Conservation (phyloP, 108 stramenopile species). For the Cafeteria roenbergensis region DNA sequence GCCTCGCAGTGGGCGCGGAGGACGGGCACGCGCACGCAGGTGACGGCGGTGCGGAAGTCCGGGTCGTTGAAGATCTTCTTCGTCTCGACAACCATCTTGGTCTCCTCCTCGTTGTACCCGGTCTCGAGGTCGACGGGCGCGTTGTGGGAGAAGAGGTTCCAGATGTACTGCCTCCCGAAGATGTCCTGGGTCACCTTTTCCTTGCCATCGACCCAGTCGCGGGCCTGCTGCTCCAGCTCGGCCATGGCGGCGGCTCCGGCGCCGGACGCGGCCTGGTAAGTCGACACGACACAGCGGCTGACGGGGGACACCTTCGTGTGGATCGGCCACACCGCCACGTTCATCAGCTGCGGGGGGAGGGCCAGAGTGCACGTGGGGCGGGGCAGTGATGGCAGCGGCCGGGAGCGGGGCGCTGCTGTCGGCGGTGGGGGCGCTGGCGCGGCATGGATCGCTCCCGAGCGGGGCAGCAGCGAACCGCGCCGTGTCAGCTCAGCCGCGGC, state of each 20-base stretch:
- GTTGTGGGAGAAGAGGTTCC: slow-evolving; percentile 32
- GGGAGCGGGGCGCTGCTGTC: too few species aligned
- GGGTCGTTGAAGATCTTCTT: slow-evolving; percentile 26
- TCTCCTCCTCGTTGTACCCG: slow-evolving; percentile 38
- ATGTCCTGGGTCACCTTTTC: slow-evolving; percentile 12
- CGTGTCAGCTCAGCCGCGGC: too few species aligned
- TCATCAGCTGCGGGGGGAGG: too few species aligned
- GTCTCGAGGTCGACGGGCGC: slow-evolving; percentile 18
- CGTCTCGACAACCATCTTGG: slow-evolving; percentile 30
- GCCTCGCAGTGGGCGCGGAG: slow-evolving; percentile 31
- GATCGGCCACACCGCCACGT: slow-evolving; percentile 28
- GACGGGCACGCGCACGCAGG: slow-evolving; percentile 32
- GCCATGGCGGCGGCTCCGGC: slow-evolving; percentile 31
- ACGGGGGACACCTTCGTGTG: slow-evolving; percentile 12
- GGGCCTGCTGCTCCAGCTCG: slow-evolving; percentile 23
- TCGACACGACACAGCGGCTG: slow-evolving; percentile 22
- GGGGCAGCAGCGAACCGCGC: too few species aligned
- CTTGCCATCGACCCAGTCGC: slow-evolving; percentile 15
- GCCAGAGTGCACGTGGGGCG: too few species aligned
- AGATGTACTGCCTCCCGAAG: slow-evolving; percentile 27
- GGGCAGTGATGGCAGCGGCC: too few species aligned
- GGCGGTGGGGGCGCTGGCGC: too few species aligned
- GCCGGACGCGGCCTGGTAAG: slow-evolving; percentile 32
- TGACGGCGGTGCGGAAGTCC: slow-evolving; percentile 16
- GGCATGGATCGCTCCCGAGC: too few species aligned